These are phyloP conservation scores for Leccinellum rugosiceps DNA, from an alignment of 768 basidiomycete genomes.

Conservation along the genomic window DNA sequence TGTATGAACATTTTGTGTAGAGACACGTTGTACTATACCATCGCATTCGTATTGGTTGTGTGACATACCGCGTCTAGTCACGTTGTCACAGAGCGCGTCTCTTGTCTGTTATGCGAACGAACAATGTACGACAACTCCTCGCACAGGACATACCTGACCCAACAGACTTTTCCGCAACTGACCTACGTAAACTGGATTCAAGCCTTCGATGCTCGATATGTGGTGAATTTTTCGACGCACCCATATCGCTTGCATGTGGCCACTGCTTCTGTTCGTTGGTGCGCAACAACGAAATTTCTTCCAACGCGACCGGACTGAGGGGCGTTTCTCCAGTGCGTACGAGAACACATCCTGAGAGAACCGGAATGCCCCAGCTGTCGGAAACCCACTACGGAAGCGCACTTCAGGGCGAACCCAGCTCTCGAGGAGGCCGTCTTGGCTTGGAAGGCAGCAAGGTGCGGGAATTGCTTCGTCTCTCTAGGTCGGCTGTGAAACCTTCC, in stretches of 20 bases:
- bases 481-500: not conserved
- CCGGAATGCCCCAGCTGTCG: constrained; percentile 75
- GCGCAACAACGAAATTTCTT: constrained; percentile 22
- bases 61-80: constrained; percentile 26
- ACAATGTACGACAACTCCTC: constrained; percentile 30
- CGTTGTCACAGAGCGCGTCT: constrained; percentile 19
- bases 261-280: constrained; percentile 83
- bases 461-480: not conserved
- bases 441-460: constrained; percentile 73
- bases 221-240: constrained; percentile 67
- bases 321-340: constrained; percentile 55
- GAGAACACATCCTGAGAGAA: constrained; percentile 52
- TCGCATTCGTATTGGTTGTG: constrained; percentile 9
- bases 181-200: constrained; percentile 60
- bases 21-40: constrained; percentile 24
- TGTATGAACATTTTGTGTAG: constrained; percentile 24
- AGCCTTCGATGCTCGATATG: constrained; percentile 76
- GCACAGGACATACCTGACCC: constrained; percentile 52
- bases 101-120: constrained; percentile 21
- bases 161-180: constrained; percentile 63
- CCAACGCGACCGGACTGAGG: constrained; percentile 5
- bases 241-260: constrained; percentile 71
- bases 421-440: constrained; percentile 66
- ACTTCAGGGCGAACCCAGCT: constrained; percentile 64
- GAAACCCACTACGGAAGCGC: constrained; percentile 53